phyloP scores from a whole-genome alignment of 2,329 filamentous ascomycete species.

The Aspergillus awamori region DNA sequence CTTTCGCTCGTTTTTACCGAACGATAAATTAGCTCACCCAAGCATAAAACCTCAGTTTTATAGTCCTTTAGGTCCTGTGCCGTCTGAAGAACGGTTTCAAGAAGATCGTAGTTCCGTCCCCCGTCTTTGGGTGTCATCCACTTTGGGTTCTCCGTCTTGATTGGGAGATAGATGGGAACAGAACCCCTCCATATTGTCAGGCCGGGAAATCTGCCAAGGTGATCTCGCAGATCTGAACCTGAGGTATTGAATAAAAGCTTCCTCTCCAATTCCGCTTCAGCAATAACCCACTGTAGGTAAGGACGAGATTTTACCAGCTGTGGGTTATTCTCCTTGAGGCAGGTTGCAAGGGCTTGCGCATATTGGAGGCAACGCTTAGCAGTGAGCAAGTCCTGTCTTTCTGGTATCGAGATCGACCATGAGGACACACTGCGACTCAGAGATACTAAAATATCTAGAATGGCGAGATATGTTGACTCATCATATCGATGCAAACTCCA shows the following conservation, averaged over 20 bases:
- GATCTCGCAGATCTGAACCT: not conserved
- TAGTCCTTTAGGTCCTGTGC: not conserved
- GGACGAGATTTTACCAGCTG: not conserved
- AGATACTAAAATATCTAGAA: conserved; percentile 2
- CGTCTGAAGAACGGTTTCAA: not conserved
- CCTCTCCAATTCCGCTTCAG: not conserved
- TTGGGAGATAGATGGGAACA: not conserved
- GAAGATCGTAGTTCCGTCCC: not conserved
- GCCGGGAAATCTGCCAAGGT: not conserved
- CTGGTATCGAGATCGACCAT: not conserved
- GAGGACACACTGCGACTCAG: not conserved
- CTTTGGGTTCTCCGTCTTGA: not conserved
- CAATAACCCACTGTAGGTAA: not conserved
- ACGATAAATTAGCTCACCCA: not conserved
- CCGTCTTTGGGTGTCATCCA: not conserved
- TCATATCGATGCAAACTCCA: conserved; percentile 8
- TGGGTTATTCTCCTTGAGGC: not conserved
- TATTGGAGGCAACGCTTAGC: not conserved
- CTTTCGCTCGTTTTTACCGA: not conserved
- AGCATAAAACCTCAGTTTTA: not conserved
- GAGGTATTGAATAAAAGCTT: not conserved
- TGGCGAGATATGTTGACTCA: conserved; percentile 5
- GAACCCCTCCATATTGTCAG: not conserved
- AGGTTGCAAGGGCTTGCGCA: not conserved
- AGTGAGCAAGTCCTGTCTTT: not conserved